Evolutionary conservation across 352 stramenopile species (phyloP).

Genomic region (Globisporangium echinulatum): DNA sequence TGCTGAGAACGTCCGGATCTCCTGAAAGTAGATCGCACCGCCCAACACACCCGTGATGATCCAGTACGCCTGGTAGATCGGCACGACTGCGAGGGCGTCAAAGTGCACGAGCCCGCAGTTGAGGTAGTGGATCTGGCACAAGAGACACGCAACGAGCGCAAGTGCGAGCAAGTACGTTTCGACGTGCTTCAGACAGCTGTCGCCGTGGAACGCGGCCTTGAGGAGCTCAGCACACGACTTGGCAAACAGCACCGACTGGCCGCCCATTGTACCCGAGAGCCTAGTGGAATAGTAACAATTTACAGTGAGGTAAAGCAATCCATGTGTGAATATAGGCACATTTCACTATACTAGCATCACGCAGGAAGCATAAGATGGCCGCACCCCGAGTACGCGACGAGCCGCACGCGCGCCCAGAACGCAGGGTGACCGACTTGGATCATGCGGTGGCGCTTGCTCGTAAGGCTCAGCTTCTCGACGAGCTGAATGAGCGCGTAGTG

Average conservation of each 20-base stretch:
- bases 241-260: conserved; percentile 80
- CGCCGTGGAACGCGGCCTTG: conserved; percentile 61
- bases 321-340: background rate
- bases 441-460: conserved; percentile 63
- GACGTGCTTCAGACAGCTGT: conserved; percentile 51
- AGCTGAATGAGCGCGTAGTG: conserved; percentile 67
- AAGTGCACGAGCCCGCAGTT: conserved; percentile 74
- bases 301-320: background rate
- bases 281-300: conserved; percentile 11
- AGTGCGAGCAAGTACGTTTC: conserved; percentile 62
- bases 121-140: conserved; percentile 74
- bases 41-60: conserved; percentile 86
- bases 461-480: conserved; percentile 59
- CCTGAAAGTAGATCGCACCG: conserved; percentile 89
- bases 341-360: no score
- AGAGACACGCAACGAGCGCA: conserved; percentile 52
- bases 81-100: conserved; percentile 78
- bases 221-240: conserved; percentile 78
- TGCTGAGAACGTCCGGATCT: conserved; percentile 74
- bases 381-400: conserved; percentile 69
- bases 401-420: conserved; percentile 57
- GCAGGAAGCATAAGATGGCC: background rate
- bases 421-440: conserved; percentile 61
- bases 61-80: conserved; percentile 86
- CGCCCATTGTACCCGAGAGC: conserved; percentile 69